A percentile compares a stretch with the other conserved stretches of the same genome.
Conservation (phyloP, 192 early-diverging fungal species). For the Thamnidium elegans region DNA sequence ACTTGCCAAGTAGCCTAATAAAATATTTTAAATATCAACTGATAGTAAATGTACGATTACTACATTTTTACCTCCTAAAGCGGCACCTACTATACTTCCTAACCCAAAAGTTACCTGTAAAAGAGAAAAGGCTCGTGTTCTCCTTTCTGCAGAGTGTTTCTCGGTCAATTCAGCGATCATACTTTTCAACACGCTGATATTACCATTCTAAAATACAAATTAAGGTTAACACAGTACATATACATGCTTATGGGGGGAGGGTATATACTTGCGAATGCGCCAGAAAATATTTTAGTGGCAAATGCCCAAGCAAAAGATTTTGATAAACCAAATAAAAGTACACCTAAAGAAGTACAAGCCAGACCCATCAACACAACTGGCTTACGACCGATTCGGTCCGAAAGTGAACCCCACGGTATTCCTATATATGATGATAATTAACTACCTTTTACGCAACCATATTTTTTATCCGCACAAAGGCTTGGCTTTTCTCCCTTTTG, state of each 20-base stretch:
- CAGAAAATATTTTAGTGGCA: constrained; percentile 49
- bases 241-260: too few species aligned
- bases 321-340: constrained; percentile 63
- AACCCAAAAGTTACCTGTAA: constrained; percentile 62
- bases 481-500: neutral
- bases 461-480: too few species aligned
- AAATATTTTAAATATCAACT: neutral
- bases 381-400: constrained; percentile 70
- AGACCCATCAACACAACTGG: constrained; percentile 71
- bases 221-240: neutral
- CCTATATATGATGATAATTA: constrained; percentile 5
- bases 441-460: neutral
- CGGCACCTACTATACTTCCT: constrained; percentile 56
- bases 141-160: constrained; percentile 53
- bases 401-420: constrained; percentile 59
- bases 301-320: constrained; percentile 52
- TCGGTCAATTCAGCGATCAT: constrained; percentile 76
- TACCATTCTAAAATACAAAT: constrained; percentile 46
- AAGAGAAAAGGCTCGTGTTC: constrained; percentile 57
- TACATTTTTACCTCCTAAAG: constrained; percentile 50
- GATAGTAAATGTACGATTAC: too few species aligned
- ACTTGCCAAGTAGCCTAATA: constrained; percentile 53
- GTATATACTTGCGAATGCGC: constrained; percentile 40
- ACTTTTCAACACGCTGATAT: constrained; percentile 64
- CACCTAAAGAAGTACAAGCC: constrained; percentile 60